A percentile compares a stretch with the other conserved stretches of the same genome.
Evolutionary conservation across 345 rosid genomes (phyloP).

Genomic region (Psidium friedrichsthalianum): DNA sequence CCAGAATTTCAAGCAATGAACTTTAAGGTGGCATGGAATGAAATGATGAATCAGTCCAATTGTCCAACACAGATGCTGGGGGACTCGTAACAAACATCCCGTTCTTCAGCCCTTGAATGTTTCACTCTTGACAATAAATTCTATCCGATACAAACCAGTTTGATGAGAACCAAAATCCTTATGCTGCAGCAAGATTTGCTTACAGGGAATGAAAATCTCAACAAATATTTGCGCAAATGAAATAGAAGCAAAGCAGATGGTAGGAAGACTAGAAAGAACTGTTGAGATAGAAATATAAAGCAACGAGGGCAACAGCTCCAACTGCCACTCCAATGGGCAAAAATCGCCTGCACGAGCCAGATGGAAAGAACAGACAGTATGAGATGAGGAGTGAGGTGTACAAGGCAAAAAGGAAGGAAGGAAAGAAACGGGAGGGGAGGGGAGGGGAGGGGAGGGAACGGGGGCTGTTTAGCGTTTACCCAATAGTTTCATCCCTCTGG

Average conservation of each 20-base stretch:
- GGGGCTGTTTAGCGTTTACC: slow-evolving; percentile 18
- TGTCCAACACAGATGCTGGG: background rate
- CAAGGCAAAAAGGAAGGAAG: background rate
- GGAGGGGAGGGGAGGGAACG: background rate
- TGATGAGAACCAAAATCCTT: background rate
- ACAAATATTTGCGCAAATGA: background rate
- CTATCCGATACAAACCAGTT: background rate
- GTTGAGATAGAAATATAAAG: slow-evolving; percentile 69
- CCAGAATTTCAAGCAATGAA: background rate
- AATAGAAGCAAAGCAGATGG: background rate
- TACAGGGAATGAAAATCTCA: background rate
- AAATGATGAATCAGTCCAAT: background rate
- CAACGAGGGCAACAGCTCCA: slow-evolving; percentile 63
- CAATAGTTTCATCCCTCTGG: slow-evolving; percentile 63
- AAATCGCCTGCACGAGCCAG: slow-evolving; percentile 36
- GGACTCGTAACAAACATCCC: background rate
- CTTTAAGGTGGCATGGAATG: background rate
- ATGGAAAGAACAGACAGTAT: background rate
- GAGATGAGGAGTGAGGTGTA: background rate
- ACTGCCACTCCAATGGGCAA: slow-evolving; percentile 65
- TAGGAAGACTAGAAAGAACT: slow-evolving; percentile 1
- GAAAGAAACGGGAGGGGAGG: background rate
- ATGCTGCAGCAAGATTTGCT: background rate
- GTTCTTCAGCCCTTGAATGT: background rate
- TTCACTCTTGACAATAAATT: background rate